Evolutionary conservation across 148 eudicot genomes (phyloP).

Genomic region (Cornus florida): DNA sequence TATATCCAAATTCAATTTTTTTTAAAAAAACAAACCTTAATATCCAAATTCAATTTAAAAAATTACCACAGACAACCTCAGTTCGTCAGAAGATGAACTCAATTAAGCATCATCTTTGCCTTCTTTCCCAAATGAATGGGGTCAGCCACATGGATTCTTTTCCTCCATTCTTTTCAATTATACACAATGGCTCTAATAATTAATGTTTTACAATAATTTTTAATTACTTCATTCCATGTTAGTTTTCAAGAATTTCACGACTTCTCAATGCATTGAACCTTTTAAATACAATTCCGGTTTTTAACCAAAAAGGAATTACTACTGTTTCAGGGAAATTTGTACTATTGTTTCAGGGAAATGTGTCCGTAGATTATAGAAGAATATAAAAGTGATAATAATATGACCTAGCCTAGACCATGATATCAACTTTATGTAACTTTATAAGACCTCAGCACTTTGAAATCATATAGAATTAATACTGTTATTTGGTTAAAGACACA

Average conservation of each 20-base stretch:
- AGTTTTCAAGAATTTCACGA: neutral
- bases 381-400: neutral
- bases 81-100: too few species aligned
- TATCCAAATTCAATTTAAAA: neutral
- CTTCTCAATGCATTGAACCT: neutral
- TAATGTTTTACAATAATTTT: too few species aligned
- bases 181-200: too few species aligned
- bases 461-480: neutral
- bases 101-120: too few species aligned
- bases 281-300: neutral
- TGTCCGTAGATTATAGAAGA: neutral
- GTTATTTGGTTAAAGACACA: neutral
- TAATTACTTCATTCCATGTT: too few species aligned
- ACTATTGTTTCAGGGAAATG: neutral
- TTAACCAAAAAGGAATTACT: neutral
- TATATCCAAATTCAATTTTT: neutral
- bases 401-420: neutral
- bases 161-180: too few species aligned
- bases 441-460: neutral
- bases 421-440: neutral
- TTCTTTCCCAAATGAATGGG: too few species aligned
- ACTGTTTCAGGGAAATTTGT: too few species aligned
- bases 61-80: neutral
- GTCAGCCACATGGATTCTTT: too few species aligned
- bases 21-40: neutral